These are phyloP conservation scores for Phytomonas francai DNA, from an alignment of 208 protist species.

Conservation along the genomic window DNA sequence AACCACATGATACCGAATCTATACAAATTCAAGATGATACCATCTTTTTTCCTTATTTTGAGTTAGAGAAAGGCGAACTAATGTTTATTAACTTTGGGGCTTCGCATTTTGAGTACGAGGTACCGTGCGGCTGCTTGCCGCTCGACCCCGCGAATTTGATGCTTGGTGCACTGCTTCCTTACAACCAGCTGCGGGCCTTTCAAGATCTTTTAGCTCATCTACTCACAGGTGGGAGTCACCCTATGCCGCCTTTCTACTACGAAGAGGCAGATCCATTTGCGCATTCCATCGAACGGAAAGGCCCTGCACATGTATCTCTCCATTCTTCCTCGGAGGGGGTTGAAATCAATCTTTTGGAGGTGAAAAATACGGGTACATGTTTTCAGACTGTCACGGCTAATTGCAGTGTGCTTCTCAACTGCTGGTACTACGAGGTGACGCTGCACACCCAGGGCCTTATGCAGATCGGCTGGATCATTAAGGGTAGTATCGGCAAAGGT, in stretches of 20 bases:
- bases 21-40: conserved; percentile 1
- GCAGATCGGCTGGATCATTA: conserved; percentile 85
- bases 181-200: conserved; percentile 85
- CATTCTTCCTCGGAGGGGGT: conserved; percentile 37
- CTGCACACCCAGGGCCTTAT: conserved; percentile 85
- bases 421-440: conserved; percentile 90
- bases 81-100: conserved; percentile 83
- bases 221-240: conserved; percentile 37
- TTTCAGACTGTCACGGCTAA: conserved; percentile 77
- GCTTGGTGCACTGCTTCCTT: conserved; percentile 69
- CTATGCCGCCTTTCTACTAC: conserved; percentile 77
- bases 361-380: conserved; percentile 53
- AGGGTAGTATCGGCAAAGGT: conserved; percentile 15
- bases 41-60: conserved; percentile 67
- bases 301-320: conserved; percentile 83
- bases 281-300: conserved; percentile 52
- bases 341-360: conserved; percentile 64
- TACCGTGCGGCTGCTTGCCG: conserved; percentile 62
- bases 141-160: conserved; percentile 72
- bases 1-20: background rate
- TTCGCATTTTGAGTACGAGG: conserved; percentile 78
- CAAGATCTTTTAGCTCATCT: conserved; percentile 77
- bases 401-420: conserved; percentile 63
- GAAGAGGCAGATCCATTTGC: conserved; percentile 85
- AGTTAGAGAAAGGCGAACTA: conserved; percentile 49